Evolutionary conservation across 1,284 basidiomycete species (phyloP).

Genomic region (Takashimella tepidaria): DNA sequence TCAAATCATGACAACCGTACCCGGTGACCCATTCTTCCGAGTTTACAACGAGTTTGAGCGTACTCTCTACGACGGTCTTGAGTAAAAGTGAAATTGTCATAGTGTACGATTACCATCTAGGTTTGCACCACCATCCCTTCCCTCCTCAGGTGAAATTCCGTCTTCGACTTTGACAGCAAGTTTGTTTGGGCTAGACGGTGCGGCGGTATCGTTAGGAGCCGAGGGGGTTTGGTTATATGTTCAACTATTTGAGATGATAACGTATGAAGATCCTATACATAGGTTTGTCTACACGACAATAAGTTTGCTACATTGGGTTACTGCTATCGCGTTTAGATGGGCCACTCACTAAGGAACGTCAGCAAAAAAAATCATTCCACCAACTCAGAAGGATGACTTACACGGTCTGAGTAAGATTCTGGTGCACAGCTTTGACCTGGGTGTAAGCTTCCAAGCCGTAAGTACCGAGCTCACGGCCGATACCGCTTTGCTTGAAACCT

Average conservation of each 20-base stretch:
- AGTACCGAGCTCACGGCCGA: constrained; percentile 79
- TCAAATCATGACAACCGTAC: background rate
- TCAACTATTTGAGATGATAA: too few relatives aligned
- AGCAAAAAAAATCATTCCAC: background rate
- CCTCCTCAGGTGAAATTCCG: too few relatives aligned
- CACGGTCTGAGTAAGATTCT: background rate
- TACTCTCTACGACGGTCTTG: constrained; percentile 28
- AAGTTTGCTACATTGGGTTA: too few relatives aligned
- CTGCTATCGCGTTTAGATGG: background rate
- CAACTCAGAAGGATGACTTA: background rate
- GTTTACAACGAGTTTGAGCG: constrained; percentile 31
- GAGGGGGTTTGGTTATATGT: too few relatives aligned
- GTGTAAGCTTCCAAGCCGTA: constrained; percentile 73
- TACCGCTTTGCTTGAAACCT: constrained; percentile 78
- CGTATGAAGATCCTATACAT: too few relatives aligned
- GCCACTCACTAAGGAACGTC: background rate
- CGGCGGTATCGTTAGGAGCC: too few relatives aligned
- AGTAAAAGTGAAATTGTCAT: too few relatives aligned
- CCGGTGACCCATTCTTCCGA: constrained; percentile 8
- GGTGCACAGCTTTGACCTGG: background rate
- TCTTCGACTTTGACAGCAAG: too few relatives aligned
- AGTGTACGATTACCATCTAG: too few relatives aligned
- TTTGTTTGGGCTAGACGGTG: too few relatives aligned
- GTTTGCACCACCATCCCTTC: too few relatives aligned
- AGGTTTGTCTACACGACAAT: too few relatives aligned